These are phyloP conservation scores for Priceomyces fermenticarens DNA, from an alignment of 805 yeast species.

Conservation along the genomic window DNA sequence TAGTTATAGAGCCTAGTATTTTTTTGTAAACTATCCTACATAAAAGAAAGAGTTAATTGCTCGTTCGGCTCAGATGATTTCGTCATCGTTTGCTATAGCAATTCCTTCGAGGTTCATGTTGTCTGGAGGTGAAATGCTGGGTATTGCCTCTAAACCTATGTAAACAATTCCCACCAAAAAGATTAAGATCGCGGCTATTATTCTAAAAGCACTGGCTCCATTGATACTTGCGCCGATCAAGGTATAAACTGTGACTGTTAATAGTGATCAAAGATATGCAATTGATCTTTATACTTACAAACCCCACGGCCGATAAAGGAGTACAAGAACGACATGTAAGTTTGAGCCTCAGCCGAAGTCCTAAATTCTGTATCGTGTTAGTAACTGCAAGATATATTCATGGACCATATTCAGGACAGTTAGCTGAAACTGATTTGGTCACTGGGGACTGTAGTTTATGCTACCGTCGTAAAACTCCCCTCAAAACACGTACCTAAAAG, in stretches of 20 bases:
- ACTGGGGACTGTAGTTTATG: no score
- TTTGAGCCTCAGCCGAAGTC: conserved; percentile 58
- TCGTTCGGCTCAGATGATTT: conserved; percentile 21
- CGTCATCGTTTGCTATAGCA: conserved; percentile 39
- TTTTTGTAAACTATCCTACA: no score
- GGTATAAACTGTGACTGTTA: conserved; percentile 32
- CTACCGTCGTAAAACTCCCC: no score
- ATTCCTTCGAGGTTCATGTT: conserved; percentile 61
- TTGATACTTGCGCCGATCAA: conserved; percentile 34
- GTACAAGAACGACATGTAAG: conserved; percentile 65
- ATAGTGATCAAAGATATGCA: conserved; percentile 7
- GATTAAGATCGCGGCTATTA: conserved; percentile 57
- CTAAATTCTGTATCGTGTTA: conserved; percentile 36
- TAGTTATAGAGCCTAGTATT: no score
- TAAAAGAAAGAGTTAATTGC: background rate
- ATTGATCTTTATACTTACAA: conserved; percentile 43
- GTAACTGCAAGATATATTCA: background rate
- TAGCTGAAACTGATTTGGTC: no score
- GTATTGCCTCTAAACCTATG: conserved; percentile 64
- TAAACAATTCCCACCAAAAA: conserved; percentile 59
- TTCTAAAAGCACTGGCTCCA: conserved; percentile 55
- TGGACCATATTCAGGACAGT: no score
- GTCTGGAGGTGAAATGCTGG: conserved; percentile 75
- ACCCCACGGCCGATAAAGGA: conserved; percentile 75
- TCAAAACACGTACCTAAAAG: conserved; percentile 39